phyloP scores from a whole-genome alignment of 352 stramenopile species.

The Pythium diclinum region DNA sequence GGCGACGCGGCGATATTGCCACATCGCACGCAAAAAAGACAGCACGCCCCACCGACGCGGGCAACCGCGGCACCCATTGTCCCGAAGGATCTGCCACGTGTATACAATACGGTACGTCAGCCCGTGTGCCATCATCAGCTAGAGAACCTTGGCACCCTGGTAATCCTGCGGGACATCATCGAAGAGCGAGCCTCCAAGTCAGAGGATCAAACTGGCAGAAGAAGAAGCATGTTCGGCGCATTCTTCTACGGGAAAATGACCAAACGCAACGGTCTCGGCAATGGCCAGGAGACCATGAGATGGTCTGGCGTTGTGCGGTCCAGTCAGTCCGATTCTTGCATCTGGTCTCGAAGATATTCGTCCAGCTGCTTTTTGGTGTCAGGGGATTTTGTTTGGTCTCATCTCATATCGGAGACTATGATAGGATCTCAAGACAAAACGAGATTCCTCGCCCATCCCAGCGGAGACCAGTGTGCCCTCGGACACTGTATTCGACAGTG shows the following conservation, averaged over 20 bases:
- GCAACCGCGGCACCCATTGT: background rate
- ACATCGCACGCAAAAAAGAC: background rate
- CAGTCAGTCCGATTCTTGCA: background rate
- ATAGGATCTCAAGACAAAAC: background rate
- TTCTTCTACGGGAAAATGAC: too few species aligned
- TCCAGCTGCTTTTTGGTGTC: slow-evolving; percentile 18
- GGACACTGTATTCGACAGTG: background rate
- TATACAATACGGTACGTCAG: too few species aligned
- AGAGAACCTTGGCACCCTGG: too few species aligned
- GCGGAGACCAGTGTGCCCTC: background rate
- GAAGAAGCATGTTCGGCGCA: too few species aligned
- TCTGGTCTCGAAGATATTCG: background rate
- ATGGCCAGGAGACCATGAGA: background rate
- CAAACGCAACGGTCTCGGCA: background rate
- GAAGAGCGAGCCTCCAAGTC: too few species aligned
- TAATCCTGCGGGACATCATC: too few species aligned
- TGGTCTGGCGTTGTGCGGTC: background rate
- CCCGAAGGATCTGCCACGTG: too few species aligned
- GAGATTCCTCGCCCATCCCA: too few species aligned
- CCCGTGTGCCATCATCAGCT: too few species aligned
- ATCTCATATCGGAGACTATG: background rate
- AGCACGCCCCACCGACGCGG: too few species aligned
- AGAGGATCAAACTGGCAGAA: too few species aligned
- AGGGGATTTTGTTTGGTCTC: slow-evolving; percentile 5
- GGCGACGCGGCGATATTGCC: background rate